A percentile compares a stretch with the other conserved stretches of the same genome.
phyloP scores from a whole-genome alignment of 106 monocot species.

The Dendrobium huoshanense region DNA sequence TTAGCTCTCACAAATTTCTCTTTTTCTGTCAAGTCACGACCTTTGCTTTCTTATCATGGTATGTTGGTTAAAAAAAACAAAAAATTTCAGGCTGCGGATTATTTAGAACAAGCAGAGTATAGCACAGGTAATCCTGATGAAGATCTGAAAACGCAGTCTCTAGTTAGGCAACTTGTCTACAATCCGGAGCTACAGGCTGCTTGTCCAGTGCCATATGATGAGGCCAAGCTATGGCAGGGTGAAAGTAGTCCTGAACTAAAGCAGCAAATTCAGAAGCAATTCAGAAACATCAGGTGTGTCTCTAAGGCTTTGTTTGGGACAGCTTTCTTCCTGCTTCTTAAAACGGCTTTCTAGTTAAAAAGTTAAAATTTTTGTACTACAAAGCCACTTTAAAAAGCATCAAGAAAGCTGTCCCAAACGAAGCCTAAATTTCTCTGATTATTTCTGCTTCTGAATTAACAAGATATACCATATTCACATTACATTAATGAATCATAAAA shows the following conservation, averaged over 20 bases:
- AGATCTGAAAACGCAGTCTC: slow-evolving; percentile 78
- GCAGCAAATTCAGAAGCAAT: slow-evolving; percentile 81
- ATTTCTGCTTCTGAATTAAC: neutral
- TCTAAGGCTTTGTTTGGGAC: neutral
- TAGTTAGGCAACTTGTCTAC: slow-evolving; percentile 73
- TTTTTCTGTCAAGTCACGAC: neutral
- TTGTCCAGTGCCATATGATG: slow-evolving; percentile 90
- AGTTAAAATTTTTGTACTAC: too few species aligned
- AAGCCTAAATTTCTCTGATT: neutral
- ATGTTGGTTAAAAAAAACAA: neutral
- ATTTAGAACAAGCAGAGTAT: slow-evolving; percentile 90
- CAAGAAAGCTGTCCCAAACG: too few species aligned
- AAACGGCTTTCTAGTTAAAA: too few species aligned
- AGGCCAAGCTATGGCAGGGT: slow-evolving; percentile 96
- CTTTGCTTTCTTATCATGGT: neutral
- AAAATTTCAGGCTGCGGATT: slow-evolving; percentile 72
- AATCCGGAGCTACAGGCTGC: slow-evolving; percentile 69
- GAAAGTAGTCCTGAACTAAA: slow-evolving; percentile 77
- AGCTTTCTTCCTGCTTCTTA: too few species aligned
- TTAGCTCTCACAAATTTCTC: neutral
- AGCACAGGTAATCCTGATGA: slow-evolving; percentile 65
- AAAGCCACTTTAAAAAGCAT: too few species aligned
- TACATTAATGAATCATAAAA: neutral
- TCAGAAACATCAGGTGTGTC: slow-evolving; percentile 84
- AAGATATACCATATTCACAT: neutral